These are phyloP conservation scores for Massarina eburnea DNA, from an alignment of 2,329 filamentous ascomycete species.

Conservation along the genomic window DNA sequence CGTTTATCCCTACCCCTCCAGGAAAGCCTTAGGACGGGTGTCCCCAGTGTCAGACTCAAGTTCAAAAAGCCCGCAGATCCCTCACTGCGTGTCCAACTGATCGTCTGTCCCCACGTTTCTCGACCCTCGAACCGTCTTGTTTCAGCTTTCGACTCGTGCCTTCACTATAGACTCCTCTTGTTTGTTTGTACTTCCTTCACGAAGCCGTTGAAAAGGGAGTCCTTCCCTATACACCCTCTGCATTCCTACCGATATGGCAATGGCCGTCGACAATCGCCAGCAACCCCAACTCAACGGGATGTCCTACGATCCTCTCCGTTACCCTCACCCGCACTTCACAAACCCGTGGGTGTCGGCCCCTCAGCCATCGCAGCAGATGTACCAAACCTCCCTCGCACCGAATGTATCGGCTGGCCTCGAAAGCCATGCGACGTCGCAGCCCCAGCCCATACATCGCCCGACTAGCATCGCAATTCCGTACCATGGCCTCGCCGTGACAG, in stretches of 20 bases:
- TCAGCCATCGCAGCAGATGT: constrained; percentile 60
- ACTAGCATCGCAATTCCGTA: constrained; percentile 70
- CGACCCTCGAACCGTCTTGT: constrained; percentile 38
- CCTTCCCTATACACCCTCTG: constrained; percentile 7
- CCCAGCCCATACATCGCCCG: constrained; percentile 60
- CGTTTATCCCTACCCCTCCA: constrained; percentile 39
- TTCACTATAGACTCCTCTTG: constrained; percentile 28
- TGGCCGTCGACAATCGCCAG: constrained; percentile 90
- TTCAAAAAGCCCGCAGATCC: constrained; percentile 53
- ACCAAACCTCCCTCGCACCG: constrained; percentile 65
- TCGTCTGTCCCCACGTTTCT: constrained; percentile 54
- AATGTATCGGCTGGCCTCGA: constrained; percentile 47
- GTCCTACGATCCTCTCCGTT: constrained; percentile 80
- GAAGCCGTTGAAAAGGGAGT: constrained; percentile 12
- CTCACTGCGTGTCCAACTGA: constrained; percentile 47
- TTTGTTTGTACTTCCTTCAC: constrained; percentile 22
- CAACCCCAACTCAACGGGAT: constrained; percentile 66
- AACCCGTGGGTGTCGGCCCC: constrained; percentile 79
- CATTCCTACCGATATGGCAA: constrained; percentile 67
- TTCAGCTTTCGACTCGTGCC: constrained; percentile 30
- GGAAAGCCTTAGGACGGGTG: constrained; percentile 35
- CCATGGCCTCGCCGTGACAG: constrained; percentile 72
- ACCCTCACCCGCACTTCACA: constrained; percentile 74
- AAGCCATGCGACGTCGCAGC: constrained; percentile 49
- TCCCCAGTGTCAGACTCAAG: constrained; percentile 39